phyloP scores from a whole-genome alignment of 2,329 filamentous ascomycete genomes.

The Epichloe elymi region DNA sequence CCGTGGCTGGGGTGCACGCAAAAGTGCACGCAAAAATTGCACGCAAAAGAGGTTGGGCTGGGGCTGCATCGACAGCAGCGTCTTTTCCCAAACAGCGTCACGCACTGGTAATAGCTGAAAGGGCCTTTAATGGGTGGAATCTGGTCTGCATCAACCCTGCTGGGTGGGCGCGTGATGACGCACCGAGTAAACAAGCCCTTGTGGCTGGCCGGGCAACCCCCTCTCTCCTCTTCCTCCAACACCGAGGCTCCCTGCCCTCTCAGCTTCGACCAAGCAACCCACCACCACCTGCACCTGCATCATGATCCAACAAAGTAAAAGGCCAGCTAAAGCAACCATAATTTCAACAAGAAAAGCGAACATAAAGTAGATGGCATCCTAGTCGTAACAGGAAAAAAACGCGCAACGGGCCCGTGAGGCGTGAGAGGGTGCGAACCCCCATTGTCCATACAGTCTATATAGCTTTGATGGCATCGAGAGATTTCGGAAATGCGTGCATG shows the following conservation, averaged over 20 bases:
- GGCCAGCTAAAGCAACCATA: not conserved
- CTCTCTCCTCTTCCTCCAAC: not conserved
- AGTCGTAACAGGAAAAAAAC: slow-evolving; percentile 19
- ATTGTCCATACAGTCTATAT: slow-evolving; percentile 25
- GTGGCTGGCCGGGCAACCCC: slow-evolving; percentile 10
- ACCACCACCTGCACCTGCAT: not conserved
- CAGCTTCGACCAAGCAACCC: not conserved
- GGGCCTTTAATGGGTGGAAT: too few species aligned
- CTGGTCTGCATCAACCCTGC: not conserved
- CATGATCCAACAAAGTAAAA: not conserved
- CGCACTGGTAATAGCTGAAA: too few species aligned
- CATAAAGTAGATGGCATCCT: slow-evolving; percentile 14
- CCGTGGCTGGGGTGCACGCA: slow-evolving; percentile 14
- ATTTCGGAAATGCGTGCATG: slow-evolving; percentile 9
- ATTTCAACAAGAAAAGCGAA: slow-evolving; percentile 5
- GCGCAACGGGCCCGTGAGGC: slow-evolving; percentile 15
- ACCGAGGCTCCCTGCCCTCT: not conserved
- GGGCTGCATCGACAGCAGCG: not conserved
- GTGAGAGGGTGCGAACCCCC: slow-evolving; percentile 22
- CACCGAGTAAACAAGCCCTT: slow-evolving; percentile 18
- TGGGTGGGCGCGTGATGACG: slow-evolving; percentile 13
- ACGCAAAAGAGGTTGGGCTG: slow-evolving; percentile 1
- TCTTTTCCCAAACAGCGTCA: too few species aligned
- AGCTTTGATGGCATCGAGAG: slow-evolving; percentile 15
- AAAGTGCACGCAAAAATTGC: not conserved